Conservation (phyloP, 2,329 filamentous ascomycete species). For the Hypoxylon sp. region DNA sequence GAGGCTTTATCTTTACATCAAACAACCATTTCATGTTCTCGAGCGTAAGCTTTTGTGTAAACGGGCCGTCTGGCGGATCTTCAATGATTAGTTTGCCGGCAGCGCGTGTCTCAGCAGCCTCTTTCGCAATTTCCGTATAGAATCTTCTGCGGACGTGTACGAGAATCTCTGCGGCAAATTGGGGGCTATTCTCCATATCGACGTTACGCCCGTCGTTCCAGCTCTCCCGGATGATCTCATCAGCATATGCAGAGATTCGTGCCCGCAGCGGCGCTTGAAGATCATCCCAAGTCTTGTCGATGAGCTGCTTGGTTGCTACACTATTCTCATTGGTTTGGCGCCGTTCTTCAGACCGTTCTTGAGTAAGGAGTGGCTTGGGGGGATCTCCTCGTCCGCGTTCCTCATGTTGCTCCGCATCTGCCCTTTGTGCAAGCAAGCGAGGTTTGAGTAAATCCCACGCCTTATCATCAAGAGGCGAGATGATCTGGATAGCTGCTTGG, state of each 20-base stretch:
- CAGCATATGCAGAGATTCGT: conserved; percentile 75
- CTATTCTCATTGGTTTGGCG: conserved; percentile 51
- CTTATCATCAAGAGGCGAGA: conserved; percentile 75
- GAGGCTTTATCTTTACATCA: conserved; percentile 80
- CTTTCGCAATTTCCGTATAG: conserved; percentile 71
- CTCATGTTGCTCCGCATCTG: conserved; percentile 73
- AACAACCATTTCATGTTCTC: conserved; percentile 92
- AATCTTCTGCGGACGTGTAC: conserved; percentile 77
- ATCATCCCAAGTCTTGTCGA: conserved; percentile 80
- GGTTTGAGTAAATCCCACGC: conserved; percentile 79
- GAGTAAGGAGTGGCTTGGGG: conserved; percentile 53
- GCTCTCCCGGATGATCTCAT: conserved; percentile 75
- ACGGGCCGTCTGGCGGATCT: conserved; percentile 68
- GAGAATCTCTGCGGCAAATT: conserved; percentile 81
- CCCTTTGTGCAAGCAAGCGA: conserved; percentile 75
- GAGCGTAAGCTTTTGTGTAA: conserved; percentile 75
- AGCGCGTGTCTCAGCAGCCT: conserved; percentile 63
- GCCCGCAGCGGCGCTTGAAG: conserved; percentile 77
- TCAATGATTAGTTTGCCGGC: conserved; percentile 61
- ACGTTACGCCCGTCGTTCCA: conserved; percentile 77
- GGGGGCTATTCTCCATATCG: conserved; percentile 73
- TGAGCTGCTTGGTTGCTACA: conserved; percentile 69
- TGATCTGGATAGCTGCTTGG: conserved; percentile 79
- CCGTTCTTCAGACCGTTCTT: conserved; percentile 54
- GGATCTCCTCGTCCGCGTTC: conserved; percentile 54